Base-by-base conservation (phyloP, 2,329 filamentous ascomycete genomes). In the Gaeumannomyces tritici region DNA sequence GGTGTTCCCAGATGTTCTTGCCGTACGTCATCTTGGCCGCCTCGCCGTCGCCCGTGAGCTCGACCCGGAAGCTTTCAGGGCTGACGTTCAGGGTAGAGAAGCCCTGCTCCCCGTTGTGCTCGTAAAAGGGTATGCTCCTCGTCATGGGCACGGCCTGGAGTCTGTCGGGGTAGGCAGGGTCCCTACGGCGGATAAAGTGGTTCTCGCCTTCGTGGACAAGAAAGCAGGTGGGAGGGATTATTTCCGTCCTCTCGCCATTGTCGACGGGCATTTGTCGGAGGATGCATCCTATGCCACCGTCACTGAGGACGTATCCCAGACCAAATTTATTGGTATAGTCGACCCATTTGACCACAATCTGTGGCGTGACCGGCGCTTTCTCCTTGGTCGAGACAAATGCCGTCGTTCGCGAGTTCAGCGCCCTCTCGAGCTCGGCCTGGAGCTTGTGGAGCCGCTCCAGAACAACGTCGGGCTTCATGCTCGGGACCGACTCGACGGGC, bases 241-340 rank as follows among this genome's bases (percentile, higher is more conserved):
- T 76, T 15, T 81, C 80, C 1, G 74, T 76, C 65, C 78, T 79
- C 64, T 75, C 75, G 31, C 80, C 81, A 60, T 81, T 77, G 1
- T 77, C 77, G 1, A 79, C 80, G 15, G 81, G 80, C 61, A 86
- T 82, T 63, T 82, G 83, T 28, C 80, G 78, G 60, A 86, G 76
- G 59, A 88, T 84, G 66, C 89, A 92, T 21, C 90, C 90, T 26
- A 93, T 87, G 65, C 87, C 91, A 33, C 90, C 90, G 66, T 93
- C 89, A 65, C 90, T 90, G 62, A 95, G 78, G 63, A 93, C 91
- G 70, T 93, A 95, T 47, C 90, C 90, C 21, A 95, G 81, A 15
- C 90, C 90, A 72, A 92, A 91, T 72, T 92, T 92, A 74, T 92
- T 91, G 64, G 89, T 91, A 73, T 95, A 95, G 72, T 95, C 90